A percentile compares a stretch with the other conserved stretches of the same genome.
These are phyloP conservation scores for Aureobasidium sp. DNA, from an alignment of 2,329 filamentous ascomycete species.

Conservation along the genomic window DNA sequence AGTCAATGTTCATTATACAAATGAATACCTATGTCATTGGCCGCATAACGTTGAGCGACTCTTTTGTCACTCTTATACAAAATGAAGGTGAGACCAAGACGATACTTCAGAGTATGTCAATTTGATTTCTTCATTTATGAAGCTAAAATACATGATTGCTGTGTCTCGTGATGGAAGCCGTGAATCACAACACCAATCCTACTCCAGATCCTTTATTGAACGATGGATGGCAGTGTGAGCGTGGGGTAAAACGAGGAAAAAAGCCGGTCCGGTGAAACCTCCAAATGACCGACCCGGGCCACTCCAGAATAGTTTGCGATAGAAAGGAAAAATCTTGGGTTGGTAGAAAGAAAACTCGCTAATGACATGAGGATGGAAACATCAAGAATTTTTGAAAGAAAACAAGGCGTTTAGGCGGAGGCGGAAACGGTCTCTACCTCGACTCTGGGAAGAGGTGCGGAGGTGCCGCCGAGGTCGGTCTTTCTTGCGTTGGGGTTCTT, in stretches of 20 bases:
- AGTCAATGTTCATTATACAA: too few relatives aligned
- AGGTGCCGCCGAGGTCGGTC: conserved; percentile 83
- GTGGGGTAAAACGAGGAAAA: neutral
- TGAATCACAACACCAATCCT: neutral
- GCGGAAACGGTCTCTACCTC: conserved; percentile 61
- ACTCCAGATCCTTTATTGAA: neutral
- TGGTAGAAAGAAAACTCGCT: conserved; percentile 10
- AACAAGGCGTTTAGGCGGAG: conserved; percentile 13
- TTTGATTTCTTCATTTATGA: conserved; percentile 6
- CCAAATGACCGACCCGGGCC: conserved; percentile 10
- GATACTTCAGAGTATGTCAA: neutral
- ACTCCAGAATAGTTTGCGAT: conserved; percentile 14
- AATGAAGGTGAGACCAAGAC: neutral
- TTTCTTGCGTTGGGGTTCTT: conserved; percentile 83
- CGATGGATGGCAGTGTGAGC: conserved; percentile 3
- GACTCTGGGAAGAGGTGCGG: conserved; percentile 71
- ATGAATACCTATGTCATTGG: too few relatives aligned
- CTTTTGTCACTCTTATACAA: too few relatives aligned
- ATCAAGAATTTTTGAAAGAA: conserved; percentile 8
- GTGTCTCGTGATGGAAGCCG: conserved; percentile 4
- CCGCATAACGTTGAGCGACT: too few relatives aligned
- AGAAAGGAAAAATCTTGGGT: neutral
- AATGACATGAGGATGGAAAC: conserved; percentile 15
- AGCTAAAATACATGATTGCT: conserved; percentile 16
- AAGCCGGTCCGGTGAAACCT: neutral